Conservation (phyloP, 805 yeast genomes). For the Aciculoconidium aculeatum region DNA sequence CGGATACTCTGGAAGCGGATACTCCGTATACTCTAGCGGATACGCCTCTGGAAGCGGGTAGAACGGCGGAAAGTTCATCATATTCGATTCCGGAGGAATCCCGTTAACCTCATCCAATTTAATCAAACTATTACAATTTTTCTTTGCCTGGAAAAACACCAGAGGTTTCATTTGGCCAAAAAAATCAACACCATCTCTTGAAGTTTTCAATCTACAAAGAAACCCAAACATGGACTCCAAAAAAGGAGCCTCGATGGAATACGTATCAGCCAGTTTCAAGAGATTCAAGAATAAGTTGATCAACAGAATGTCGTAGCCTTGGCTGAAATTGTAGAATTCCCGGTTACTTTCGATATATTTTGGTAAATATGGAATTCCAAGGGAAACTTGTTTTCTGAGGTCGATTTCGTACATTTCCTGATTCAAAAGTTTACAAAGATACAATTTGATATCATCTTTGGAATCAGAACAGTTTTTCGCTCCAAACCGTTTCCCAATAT, state of each 20-base stretch:
- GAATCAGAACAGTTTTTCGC: no score
- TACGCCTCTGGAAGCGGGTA: constrained; percentile 15
- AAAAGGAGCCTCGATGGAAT: constrained; percentile 8
- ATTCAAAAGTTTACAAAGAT: background rate
- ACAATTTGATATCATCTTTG: constrained; percentile 3
- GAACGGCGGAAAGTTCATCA: constrained; percentile 22
- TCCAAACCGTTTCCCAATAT: no score
- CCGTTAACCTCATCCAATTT: constrained; percentile 12
- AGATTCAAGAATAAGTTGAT: constrained; percentile 3
- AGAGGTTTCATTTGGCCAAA: constrained; percentile 7
- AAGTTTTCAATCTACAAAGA: constrained; percentile 6
- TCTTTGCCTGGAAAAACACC: constrained; percentile 11
- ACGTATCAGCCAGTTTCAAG: constrained; percentile 6
- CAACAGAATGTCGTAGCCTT: constrained; percentile 8
- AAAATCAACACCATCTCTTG: constrained; percentile 8
- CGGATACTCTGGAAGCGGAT: background rate
- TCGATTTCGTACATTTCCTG: constrained; percentile 1
- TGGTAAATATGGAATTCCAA: constrained; percentile 11
- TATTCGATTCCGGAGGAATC: constrained; percentile 16
- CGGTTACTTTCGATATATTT: constrained; percentile 9
- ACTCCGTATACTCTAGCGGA: constrained; percentile 9
- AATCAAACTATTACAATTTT: constrained; percentile 6
- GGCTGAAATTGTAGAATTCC: constrained; percentile 10
- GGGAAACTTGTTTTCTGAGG: constrained; percentile 10
- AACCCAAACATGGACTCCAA: constrained; percentile 11